Conservation (phyloP, 106 monocot genomes). For the Apostasia ramifera region DNA sequence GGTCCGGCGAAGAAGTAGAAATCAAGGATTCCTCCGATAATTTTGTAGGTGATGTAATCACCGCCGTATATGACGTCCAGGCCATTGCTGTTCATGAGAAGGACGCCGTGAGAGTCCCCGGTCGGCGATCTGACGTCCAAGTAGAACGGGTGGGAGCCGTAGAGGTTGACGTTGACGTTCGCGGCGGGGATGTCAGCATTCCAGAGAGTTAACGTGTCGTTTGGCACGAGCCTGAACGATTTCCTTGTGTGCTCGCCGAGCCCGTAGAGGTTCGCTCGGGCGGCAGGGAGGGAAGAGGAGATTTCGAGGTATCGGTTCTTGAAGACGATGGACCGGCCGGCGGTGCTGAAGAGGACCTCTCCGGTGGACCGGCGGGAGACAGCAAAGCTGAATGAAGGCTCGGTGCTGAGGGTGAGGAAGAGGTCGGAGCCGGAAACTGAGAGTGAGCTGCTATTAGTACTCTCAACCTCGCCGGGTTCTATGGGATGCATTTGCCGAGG, state of each 20-base stretch:
- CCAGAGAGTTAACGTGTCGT: slow-evolving; percentile 52
- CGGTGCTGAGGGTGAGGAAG: slow-evolving; percentile 27
- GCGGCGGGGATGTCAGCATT: slow-evolving; percentile 33
- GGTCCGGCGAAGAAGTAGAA: slow-evolving; percentile 50
- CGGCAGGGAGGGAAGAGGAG: slow-evolving; percentile 23
- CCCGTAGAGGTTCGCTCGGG: slow-evolving; percentile 19
- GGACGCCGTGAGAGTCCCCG: slow-evolving; percentile 30
- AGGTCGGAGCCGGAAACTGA: slow-evolving; percentile 22
- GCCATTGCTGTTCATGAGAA: slow-evolving; percentile 45
- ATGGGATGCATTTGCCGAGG: slow-evolving; percentile 9
- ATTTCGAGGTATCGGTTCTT: slow-evolving; percentile 35
- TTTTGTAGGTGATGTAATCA: slow-evolving; percentile 33
- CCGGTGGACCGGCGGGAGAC: slow-evolving; percentile 41
- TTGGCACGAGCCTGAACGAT: slow-evolving; percentile 15
- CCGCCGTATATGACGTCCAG: slow-evolving; percentile 40
- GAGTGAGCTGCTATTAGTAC: no score
- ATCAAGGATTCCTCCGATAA: slow-evolving; percentile 43
- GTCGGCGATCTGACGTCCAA: slow-evolving; percentile 29
- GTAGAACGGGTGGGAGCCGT: slow-evolving; percentile 72
- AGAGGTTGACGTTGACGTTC: slow-evolving; percentile 36
- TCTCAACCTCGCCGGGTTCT: not conserved
- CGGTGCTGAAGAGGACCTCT: slow-evolving; percentile 10
- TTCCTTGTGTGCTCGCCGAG: slow-evolving; percentile 45
- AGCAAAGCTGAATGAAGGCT: slow-evolving; percentile 33
- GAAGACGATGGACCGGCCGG: slow-evolving; percentile 18